These are phyloP conservation scores for Lichtheimia ornata DNA, from an alignment of 371 early-diverging fungal genomes.

Conservation along the genomic window DNA sequence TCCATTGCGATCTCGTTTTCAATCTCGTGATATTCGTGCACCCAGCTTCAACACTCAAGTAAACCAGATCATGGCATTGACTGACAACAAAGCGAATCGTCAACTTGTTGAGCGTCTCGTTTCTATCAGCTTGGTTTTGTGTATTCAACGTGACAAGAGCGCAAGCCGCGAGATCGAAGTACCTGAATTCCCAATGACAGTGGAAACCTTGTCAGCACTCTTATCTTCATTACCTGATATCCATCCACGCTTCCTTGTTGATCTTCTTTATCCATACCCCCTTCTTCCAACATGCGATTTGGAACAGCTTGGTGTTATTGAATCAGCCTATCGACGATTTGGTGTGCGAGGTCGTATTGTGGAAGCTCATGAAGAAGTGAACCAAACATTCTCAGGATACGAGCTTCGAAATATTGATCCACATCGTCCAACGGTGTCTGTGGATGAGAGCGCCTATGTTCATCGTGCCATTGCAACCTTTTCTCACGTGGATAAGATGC, in stretches of 20 bases:
- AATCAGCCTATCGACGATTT: conserved; percentile 73
- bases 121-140: conserved; percentile 65
- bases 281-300: conserved; percentile 63
- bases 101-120: conserved; percentile 61
- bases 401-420: conserved; percentile 39
- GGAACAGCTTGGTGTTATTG: conserved; percentile 66
- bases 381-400: conserved; percentile 64
- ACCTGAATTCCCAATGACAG: conserved; percentile 72
- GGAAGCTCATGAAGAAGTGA: conserved; percentile 47
- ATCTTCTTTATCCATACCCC: conserved; percentile 70
- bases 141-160: conserved; percentile 42
- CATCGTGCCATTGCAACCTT: conserved; percentile 50
- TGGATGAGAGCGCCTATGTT: conserved; percentile 33
- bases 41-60: conserved; percentile 68
- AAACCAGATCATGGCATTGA: conserved; percentile 42
- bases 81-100: conserved; percentile 25
- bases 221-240: conserved; percentile 51
- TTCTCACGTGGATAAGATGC: conserved; percentile 31
- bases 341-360: conserved; percentile 52
- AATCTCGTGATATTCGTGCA: conserved; percentile 64
- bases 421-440: conserved; percentile 23
- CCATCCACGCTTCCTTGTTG: conserved; percentile 62
- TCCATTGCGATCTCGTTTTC: conserved; percentile 82
- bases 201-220: conserved; percentile 58
- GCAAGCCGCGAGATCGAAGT: conserved; percentile 55